Base-by-base conservation (phyloP, 306 rosid species). In the Vachellia collinsii region DNA sequence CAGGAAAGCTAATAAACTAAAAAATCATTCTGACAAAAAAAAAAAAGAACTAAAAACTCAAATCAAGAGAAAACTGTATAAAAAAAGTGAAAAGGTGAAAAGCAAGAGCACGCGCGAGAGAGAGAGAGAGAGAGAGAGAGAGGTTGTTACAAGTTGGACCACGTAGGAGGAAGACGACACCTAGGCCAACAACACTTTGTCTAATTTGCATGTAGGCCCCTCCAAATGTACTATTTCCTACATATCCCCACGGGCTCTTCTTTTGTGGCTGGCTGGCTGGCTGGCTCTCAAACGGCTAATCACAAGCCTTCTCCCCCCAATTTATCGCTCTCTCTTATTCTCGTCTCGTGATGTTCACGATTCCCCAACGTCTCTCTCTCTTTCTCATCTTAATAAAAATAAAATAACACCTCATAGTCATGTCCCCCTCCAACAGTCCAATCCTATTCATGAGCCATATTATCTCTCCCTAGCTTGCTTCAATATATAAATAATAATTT, bases 261-360 rank as follows among this genome's bases (percentile, higher is more conserved):
- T 59, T 61, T 23, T 61, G 39, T 61, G 39, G n/a, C 10, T 62
- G 41, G n/a, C 8, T 25, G 41, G n/a, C 8, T 25, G n/a, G 19
- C 68, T 29, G n/a, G 19, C 68, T 2, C 41, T 68, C 83, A 68
- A 84, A 84, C 88, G 88, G 83, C 88, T 82, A 79, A 38, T 56
- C 54, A 44, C 8, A 6, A 23, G 14, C 58, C 71, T 54, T 76
- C 79, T 77, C 82, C 14, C 66, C 79, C 48, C 72, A 77, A 81
- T 83, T 80, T 79, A 46, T 83, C 81, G 59, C 20, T 3, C 1
- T 0, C 11, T 3, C 19, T 10, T 39, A 14, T 11, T 11, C 19
- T 13, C 53, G 29, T 69, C 1, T 72, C 79, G 67, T 58, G 75
- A 77, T 34, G 69, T 64, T 34, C 29, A 11, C 46, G 6, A 65